Percentiles rank a stretch among this genome's conserved stretches.
These are phyloP conservation scores for Suhomyces sp. DNA, from an alignment of 805 yeast genomes.

Conservation along the genomic window DNA sequence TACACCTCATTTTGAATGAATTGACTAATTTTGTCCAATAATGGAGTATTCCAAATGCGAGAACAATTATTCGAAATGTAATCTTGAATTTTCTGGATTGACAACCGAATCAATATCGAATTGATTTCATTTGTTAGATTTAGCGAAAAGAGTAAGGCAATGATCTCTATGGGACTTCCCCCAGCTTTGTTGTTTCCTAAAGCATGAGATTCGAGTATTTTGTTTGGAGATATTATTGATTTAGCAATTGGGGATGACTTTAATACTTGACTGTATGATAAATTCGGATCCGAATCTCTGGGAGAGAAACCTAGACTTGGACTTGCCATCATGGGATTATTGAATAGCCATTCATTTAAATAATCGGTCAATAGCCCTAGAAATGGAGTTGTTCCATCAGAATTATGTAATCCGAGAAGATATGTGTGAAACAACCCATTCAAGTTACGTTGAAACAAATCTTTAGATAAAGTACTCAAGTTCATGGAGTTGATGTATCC, in stretches of 20 bases:
- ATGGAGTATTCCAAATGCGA: slow-evolving; percentile 39
- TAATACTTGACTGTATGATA: not conserved
- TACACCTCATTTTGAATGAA: slow-evolving; percentile 42
- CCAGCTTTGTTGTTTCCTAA: not conserved
- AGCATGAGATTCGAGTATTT: not conserved
- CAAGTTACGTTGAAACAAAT: slow-evolving; percentile 28
- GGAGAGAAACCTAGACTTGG: too few relatives aligned
- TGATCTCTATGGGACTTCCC: slow-evolving; percentile 13
- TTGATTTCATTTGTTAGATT: slow-evolving; percentile 23
- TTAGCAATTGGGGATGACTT: slow-evolving; percentile 1
- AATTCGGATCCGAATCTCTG: too few relatives aligned
- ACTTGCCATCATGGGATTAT: not conserved
- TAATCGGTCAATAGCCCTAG: slow-evolving; percentile 6
- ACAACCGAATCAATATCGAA: slow-evolving; percentile 34
- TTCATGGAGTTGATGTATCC: slow-evolving; percentile 23
- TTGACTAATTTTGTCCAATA: slow-evolving; percentile 29
- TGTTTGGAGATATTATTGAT: too few relatives aligned
- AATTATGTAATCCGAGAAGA: slow-evolving; percentile 1
- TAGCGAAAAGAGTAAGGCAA: slow-evolving; percentile 18
- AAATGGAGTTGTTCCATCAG: slow-evolving; percentile 4
- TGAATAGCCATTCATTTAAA: slow-evolving; percentile 8
- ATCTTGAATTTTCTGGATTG: slow-evolving; percentile 34
- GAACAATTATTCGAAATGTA: slow-evolving; percentile 31
- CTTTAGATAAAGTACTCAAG: slow-evolving; percentile 18
- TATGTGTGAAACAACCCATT: slow-evolving; percentile 24